Conservation (phyloP, 371 early-diverging fungal genomes). For the Mortierella sp. region DNA sequence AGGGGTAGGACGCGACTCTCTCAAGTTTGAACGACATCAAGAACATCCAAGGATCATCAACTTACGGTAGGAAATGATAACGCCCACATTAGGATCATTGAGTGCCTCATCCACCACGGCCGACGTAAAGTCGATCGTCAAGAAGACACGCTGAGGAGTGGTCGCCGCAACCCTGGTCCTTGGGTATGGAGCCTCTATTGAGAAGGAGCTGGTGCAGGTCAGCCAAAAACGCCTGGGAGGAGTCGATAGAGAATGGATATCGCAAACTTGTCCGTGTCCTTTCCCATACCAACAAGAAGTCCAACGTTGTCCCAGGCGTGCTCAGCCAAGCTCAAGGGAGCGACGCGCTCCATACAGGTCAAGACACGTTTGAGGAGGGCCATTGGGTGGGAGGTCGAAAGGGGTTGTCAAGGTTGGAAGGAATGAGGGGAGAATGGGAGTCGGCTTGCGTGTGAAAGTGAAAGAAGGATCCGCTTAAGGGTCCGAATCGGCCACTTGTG, state of each 20-base stretch:
- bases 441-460: neutral
- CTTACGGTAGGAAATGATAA: conserved; percentile 89
- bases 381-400: conserved; percentile 46
- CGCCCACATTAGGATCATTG: conserved; percentile 81
- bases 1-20: neutral
- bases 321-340: conserved; percentile 91
- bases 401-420: neutral
- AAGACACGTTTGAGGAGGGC: conserved; percentile 63
- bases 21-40: neutral
- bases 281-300: conserved; percentile 77
- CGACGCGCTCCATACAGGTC: conserved; percentile 78
- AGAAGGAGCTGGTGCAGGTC: conserved; percentile 1
- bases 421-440: neutral
- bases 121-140: conserved; percentile 95
- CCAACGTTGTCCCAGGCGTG: conserved; percentile 98
- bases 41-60: neutral
- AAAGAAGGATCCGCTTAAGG: neutral
- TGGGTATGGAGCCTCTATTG: conserved; percentile 78
- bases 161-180: conserved; percentile 42
- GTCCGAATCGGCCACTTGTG: neutral
- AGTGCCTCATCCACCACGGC: conserved; percentile 92
- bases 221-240: neutral
- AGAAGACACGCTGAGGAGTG: conserved; percentile 76
- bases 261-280: neutral
- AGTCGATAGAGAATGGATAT: conserved; percentile 1